Evolutionary conservation across 169 alveolate genomes (phyloP).

Genomic region (Plasmodium knowlesi): DNA sequence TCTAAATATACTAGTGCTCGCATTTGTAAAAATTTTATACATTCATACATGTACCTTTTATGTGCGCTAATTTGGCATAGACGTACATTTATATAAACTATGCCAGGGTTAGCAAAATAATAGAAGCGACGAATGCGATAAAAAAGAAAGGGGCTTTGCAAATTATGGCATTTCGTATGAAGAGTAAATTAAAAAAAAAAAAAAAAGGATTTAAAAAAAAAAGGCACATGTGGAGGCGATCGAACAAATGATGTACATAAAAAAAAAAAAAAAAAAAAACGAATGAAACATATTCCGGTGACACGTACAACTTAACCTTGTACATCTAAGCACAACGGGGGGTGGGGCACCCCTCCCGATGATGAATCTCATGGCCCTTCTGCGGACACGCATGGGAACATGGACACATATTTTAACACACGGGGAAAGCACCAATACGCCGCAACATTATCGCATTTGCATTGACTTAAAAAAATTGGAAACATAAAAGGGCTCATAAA

Average conservation of each 20-base stretch:
- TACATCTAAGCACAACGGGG: slow-evolving; percentile 22
- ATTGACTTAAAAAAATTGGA: slow-evolving; percentile 33
- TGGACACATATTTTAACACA: background rate
- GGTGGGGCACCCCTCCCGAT: background rate
- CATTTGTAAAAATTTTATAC: background rate
- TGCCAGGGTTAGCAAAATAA: background rate
- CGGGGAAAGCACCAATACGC: background rate
- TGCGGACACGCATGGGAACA: background rate
- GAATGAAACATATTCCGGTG: slow-evolving; percentile 19
- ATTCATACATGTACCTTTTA: background rate
- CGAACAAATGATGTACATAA: background rate
- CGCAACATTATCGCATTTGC: background rate
- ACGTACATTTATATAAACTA: background rate
- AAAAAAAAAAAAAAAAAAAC: slow-evolving; percentile 34
- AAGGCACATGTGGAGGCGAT: background rate
- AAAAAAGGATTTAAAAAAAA: background rate
- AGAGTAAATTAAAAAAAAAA: background rate
- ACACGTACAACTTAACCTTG: slow-evolving; percentile 34
- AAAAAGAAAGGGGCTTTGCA: background rate
- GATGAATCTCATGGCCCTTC: background rate
- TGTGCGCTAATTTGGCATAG: background rate
- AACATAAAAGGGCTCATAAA: slow-evolving; percentile 24
- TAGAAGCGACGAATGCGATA: background rate
- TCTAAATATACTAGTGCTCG: background rate
- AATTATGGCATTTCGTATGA: background rate